A percentile compares a stretch with the other conserved stretches of the same genome.
Conservation (phyloP, 1,284 basidiomycete species). For the Microbotryum intermedium region DNA sequence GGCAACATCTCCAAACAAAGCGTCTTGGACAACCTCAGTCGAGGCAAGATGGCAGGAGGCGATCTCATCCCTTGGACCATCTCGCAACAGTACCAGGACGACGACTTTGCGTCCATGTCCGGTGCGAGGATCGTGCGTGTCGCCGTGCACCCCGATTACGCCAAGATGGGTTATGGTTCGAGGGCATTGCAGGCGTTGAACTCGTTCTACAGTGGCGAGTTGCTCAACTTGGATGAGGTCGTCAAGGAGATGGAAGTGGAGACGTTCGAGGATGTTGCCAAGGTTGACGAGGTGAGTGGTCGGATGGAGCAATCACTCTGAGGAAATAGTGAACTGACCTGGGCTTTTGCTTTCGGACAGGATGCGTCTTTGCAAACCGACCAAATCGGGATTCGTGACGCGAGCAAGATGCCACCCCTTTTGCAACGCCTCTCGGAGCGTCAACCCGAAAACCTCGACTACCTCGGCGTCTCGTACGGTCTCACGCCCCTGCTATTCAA, state of each 20-base stretch:
- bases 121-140: conserved; percentile 89
- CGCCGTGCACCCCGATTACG: conserved; percentile 94
- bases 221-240: conserved; percentile 77
- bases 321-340: neutral
- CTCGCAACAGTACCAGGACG: conserved; percentile 93
- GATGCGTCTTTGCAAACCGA: conserved; percentile 52
- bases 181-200: conserved; percentile 79
- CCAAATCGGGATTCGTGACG: conserved; percentile 62
- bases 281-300: conserved; percentile 51
- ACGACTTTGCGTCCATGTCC: conserved; percentile 81
- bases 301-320: neutral
- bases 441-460: conserved; percentile 85
- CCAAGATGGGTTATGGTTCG: conserved; percentile 96
- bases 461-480: conserved; percentile 93
- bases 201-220: conserved; percentile 84
- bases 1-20: conserved; percentile 81
- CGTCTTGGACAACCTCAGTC: conserved; percentile 74
- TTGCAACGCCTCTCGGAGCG: conserved; percentile 83
- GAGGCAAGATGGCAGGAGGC: conserved; percentile 75
- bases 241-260: conserved; percentile 46
- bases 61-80: conserved; percentile 99
- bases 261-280: conserved; percentile 55
- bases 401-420: conserved; percentile 79
- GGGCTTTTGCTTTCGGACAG: conserved; percentile 23
- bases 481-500: conserved; percentile 78